phyloP scores from a whole-genome alignment of 768 basidiomycete species.

The Boletus coccyginus region DNA sequence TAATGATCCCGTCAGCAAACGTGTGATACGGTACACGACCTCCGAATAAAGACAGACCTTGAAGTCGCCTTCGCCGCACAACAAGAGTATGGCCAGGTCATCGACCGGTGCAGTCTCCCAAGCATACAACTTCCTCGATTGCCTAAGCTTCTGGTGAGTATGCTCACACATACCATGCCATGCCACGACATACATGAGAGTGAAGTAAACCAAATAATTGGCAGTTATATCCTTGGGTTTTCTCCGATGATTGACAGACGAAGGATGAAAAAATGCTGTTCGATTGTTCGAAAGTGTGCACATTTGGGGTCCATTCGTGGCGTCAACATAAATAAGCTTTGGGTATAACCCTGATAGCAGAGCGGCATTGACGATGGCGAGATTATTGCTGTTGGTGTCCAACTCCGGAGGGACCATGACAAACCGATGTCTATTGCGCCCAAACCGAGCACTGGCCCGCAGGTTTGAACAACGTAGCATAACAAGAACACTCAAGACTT shows the following conservation, averaged over 20 bases:
- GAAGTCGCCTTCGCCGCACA: conserved; percentile 91
- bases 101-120: conserved; percentile 94
- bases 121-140: conserved; percentile 87
- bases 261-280: conserved; percentile 78
- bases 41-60: conserved; percentile 49
- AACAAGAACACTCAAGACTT: not conserved
- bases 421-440: conserved; percentile 73
- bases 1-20: conserved; percentile 3
- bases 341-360: conserved; percentile 88
- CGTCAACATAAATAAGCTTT: conserved; percentile 77
- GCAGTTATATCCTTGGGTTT: conserved; percentile 67
- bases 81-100: conserved; percentile 72
- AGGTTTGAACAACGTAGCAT: conserved; percentile 1
- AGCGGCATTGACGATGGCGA: conserved; percentile 71
- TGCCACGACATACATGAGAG: conserved; percentile 62
- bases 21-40: not conserved
- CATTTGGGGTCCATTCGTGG: conserved; percentile 51
- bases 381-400: conserved; percentile 66
- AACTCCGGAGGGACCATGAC: conserved; percentile 68
- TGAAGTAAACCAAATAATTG: conserved; percentile 81
- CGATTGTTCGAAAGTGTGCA: conserved; percentile 84
- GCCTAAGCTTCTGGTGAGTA: conserved; percentile 48
- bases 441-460: conserved; percentile 63
- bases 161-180: not conserved
- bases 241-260: conserved; percentile 83